phyloP scores from a whole-genome alignment of 2,329 filamentous ascomycete genomes.

The Penicillium brevicompactum region DNA sequence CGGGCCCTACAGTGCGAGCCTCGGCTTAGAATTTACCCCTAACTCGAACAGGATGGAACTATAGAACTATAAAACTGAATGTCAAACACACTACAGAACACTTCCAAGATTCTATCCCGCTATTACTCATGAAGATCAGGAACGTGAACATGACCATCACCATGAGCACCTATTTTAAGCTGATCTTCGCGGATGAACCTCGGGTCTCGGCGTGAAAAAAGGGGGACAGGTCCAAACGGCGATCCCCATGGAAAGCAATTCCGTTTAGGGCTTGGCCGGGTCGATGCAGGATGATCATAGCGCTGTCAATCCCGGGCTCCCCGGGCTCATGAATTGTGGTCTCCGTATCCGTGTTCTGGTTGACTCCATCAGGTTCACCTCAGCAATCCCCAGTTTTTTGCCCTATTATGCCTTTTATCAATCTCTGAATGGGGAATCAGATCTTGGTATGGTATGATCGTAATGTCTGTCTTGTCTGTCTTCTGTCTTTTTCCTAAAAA shows the following conservation, averaged over 20 bases:
- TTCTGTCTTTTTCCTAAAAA: too few species aligned
- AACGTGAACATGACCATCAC: conserved; percentile 3
- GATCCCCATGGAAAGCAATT: conserved; percentile 16
- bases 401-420: neutral
- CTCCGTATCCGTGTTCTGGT: neutral
- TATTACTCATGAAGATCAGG: conserved; percentile 1
- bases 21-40: too few species aligned
- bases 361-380: too few species aligned
- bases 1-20: too few species aligned
- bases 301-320: conserved; percentile 10
- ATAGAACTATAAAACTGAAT: neutral
- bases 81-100: neutral
- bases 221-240: conserved; percentile 2
- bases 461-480: too few species aligned
- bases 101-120: too few species aligned
- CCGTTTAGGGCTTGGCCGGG: conserved; percentile 11
- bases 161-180: neutral
- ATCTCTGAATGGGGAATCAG: neutral
- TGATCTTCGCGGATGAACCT: conserved; percentile 12
- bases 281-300: conserved; percentile 17
- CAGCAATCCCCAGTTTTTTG: neutral
- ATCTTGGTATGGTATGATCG: neutral
- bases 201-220: conserved; percentile 12
- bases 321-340: neutral
- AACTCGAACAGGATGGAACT: too few species aligned